phyloP scores from a whole-genome alignment of 75 land plant genomes.

The Sequoiadendron giganteum region DNA sequence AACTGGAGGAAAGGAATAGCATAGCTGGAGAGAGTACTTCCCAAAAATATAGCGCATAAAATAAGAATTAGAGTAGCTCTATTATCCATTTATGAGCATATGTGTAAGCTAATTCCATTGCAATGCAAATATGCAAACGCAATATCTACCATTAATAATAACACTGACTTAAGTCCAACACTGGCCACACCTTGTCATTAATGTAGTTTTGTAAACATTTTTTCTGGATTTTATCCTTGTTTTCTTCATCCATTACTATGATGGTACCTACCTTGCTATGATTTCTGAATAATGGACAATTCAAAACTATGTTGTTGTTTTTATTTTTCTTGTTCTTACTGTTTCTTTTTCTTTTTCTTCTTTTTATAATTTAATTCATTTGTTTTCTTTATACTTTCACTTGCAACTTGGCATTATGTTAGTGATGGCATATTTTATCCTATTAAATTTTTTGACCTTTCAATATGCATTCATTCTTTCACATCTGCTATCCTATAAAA shows the following conservation, averaged over 20 bases:
- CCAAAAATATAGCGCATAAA: too few relatives aligned
- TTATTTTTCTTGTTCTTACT: not conserved
- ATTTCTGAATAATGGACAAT: not conserved
- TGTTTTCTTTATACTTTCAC: not conserved
- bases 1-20: too few relatives aligned
- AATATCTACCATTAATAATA: not conserved
- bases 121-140: too few relatives aligned
- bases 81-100: too few relatives aligned
- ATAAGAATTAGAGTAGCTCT: too few relatives aligned
- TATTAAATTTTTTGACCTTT: not conserved
- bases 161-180: not conserved
- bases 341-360: too few relatives aligned
- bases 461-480: too few relatives aligned
- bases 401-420: not conserved
- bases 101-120: too few relatives aligned
- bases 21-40: too few relatives aligned
- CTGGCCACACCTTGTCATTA: not conserved
- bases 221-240: not conserved
- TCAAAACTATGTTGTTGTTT: not conserved
- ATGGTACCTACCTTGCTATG: not conserved
- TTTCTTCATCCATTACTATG: not conserved
- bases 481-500: not conserved
- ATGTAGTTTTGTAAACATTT: not conserved
- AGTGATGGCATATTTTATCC: not conserved
- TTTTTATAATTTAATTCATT: not conserved